A percentile compares a stretch with the other conserved stretches of the same genome.
Conservation (phyloP, 202 grass and related monocot species). For the Zizania palustris region DNA sequence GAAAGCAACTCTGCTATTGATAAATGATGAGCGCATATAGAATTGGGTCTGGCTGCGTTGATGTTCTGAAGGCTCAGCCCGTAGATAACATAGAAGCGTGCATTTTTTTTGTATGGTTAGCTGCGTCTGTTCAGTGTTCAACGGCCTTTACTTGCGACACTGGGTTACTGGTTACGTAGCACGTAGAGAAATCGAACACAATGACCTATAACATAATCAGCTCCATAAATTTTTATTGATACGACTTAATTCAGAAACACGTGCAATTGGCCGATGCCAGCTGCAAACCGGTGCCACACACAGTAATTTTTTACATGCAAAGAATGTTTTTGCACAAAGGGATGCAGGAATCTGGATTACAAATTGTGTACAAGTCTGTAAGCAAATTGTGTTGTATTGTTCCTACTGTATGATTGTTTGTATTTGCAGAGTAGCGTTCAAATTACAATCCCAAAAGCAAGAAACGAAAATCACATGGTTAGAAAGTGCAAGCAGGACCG, state of each 20-base stretch:
- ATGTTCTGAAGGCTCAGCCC: slow-evolving; percentile 4
- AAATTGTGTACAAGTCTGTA: background rate
- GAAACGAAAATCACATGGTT: background rate
- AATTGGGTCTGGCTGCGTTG: slow-evolving; percentile 16
- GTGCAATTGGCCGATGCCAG: background rate
- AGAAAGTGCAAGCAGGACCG: background rate
- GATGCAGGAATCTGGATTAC: background rate
- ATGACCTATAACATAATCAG: background rate
- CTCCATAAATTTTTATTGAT: background rate
- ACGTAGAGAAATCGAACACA: background rate
- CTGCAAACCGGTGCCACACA: background rate
- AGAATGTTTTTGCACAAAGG: background rate
- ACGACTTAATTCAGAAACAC: background rate
- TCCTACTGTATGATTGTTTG: background rate
- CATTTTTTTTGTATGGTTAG: background rate
- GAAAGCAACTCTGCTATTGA: slow-evolving; percentile 16
- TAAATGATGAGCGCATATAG: slow-evolving; percentile 28
- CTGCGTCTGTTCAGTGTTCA: background rate
- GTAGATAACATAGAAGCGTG: background rate
- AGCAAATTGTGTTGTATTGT: background rate
- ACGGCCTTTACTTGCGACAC: background rate
- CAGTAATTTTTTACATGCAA: background rate
- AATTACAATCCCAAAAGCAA: background rate
- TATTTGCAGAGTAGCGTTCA: background rate
- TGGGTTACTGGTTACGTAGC: background rate